Evolutionary conservation across 495 filamentous ascomycete genomes (phyloP), one percentile per base, ranked within the genome.

Genomic region (Friedmanniomyces endolithicus): DNA sequence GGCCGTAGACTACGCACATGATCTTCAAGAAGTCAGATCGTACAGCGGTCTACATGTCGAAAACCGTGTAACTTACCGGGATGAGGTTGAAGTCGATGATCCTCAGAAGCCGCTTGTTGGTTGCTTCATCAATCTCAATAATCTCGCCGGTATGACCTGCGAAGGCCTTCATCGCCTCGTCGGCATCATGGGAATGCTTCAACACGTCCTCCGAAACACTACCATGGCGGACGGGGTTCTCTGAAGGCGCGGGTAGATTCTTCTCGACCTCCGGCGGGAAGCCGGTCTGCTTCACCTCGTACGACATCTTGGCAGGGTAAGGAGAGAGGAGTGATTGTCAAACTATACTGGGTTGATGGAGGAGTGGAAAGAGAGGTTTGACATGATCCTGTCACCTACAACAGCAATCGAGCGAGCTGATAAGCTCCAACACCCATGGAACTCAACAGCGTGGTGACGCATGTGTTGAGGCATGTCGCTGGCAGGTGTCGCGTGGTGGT

Each of bases 131-230:
- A n/a, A 83, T 62, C 23, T 72, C 64, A 34, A 81, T 67, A 0
- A 68, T 43, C 57, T 78, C 71, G 1, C 77, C 77, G 0, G 68
- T 64, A 17, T 73, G 65, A 12, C 68, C 68, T 6, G 70, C 69
- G 55, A 82, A 73, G 11, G 75, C 78, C 45, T 79, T 78, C 67
- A 82, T 65, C 9, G 79, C 79, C 52, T 79, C 78, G 58, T 83
- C 79, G 22, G 75, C 79, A 72, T 81, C 76, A 44, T 79, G 72
- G 0, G 74, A 67, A 63, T 80, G 78, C 54, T 75, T 72, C 48
- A 75, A 61, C 11, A 79, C 60, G 1, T 57, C 52, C 33, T 60
- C 63, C 4, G 58, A 50, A 0, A 66, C 70, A 1, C 67, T 68
- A 33, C 71, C 68, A 14, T 37, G 48, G 11, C 54, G 53, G n/a